Conservation (phyloP, 345 rosid genomes). For the Syzygium grande region DNA sequence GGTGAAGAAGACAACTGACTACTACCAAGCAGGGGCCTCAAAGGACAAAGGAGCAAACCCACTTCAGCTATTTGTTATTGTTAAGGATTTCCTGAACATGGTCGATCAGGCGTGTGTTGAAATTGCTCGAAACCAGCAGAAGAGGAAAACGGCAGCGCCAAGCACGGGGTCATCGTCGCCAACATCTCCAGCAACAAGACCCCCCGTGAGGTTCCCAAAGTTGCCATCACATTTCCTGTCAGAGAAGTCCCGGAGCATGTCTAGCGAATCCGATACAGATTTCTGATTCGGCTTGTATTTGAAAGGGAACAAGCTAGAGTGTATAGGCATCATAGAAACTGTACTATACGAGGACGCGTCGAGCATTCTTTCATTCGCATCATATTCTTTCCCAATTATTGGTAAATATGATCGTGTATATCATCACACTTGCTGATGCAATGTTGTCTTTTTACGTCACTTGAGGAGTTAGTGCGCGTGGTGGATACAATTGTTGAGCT, state of each 20-base stretch:
- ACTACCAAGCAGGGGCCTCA: slow-evolving; percentile 63
- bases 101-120: slow-evolving; percentile 75
- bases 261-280: slow-evolving; percentile 54
- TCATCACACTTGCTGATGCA: neutral
- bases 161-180: slow-evolving; percentile 23
- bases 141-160: slow-evolving; percentile 22
- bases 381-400: neutral
- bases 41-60: slow-evolving; percentile 38
- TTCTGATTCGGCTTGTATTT: slow-evolving; percentile 12
- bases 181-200: slow-evolving; percentile 19
- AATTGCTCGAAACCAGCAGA: slow-evolving; percentile 52
- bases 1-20: slow-evolving; percentile 64
- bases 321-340: slow-evolving; percentile 4
- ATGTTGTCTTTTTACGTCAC: neutral
- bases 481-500: neutral
- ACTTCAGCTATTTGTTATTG: slow-evolving; percentile 59
- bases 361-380: neutral
- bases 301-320: neutral
- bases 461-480: neutral
- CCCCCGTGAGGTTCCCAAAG: slow-evolving; percentile 56
- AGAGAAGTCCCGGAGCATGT: slow-evolving; percentile 39
- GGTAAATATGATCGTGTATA: neutral
- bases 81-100: slow-evolving; percentile 67
- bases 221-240: slow-evolving; percentile 67
- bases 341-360: neutral